These are phyloP conservation scores for Aspergillus conjunctus DNA, from an alignment of 495 filamentous ascomycete species.

Conservation along the genomic window DNA sequence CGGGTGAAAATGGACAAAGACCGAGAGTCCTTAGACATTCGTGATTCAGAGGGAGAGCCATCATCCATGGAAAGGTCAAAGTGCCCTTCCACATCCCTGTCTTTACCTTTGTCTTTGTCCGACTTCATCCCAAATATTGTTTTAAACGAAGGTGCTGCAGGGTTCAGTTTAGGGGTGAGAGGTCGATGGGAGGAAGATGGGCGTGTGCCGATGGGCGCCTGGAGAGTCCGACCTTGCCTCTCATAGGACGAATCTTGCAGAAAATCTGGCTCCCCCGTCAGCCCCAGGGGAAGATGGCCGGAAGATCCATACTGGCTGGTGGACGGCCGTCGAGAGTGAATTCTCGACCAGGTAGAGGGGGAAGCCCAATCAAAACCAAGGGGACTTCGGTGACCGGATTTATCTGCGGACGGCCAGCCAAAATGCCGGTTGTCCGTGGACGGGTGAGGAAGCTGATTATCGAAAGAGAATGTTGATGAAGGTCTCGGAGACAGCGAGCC, in stretches of 20 bases:
- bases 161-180: conserved; percentile 61
- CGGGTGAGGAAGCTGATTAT: conserved; percentile 70
- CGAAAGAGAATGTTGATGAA: conserved; percentile 76
- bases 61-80: conserved; percentile 50
- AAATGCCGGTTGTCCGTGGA: conserved; percentile 76
- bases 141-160: conserved; percentile 61
- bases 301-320: conserved; percentile 56
- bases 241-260: conserved; percentile 44
- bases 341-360: conserved; percentile 56
- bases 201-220: conserved; percentile 57
- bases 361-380: conserved; percentile 61
- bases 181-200: conserved; percentile 57
- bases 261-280: conserved; percentile 51
- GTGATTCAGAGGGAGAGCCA: conserved; percentile 62
- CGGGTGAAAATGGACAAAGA: conserved; percentile 64
- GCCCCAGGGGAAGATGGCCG: conserved; percentile 53
- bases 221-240: conserved; percentile 49
- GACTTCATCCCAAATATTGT: conserved; percentile 51
- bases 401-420: conserved; percentile 61
- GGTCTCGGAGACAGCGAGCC: conserved; percentile 73
- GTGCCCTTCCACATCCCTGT: conserved; percentile 34
- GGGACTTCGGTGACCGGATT: conserved; percentile 54
- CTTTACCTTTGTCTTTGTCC: conserved; percentile 42
- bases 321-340: conserved; percentile 57
- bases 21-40: conserved; percentile 62